Evolutionary conservation across 495 filamentous ascomycete species (phyloP), one percentile per base, ranked within the genome.

Genomic region (Penicillium dipodomyicola): DNA sequence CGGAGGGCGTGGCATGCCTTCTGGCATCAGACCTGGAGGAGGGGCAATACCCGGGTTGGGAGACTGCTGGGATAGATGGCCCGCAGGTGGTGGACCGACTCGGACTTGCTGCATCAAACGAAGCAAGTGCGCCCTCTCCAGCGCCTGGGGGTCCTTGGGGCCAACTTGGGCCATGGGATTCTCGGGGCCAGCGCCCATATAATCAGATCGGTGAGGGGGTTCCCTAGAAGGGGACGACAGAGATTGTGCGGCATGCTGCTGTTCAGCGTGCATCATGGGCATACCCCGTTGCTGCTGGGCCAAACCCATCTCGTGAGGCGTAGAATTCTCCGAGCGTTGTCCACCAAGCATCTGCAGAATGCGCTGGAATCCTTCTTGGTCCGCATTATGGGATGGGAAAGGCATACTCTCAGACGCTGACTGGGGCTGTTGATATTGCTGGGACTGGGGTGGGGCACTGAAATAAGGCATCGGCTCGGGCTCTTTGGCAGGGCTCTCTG

Each of bases 351-450:
- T 95, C 57, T 89, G 83, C 32, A 98, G 73, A 40, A 98, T 87
- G 44, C 86, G 84, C 57, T 93, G 87, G 68, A 98, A 98, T 1
- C 90, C 94, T 74, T 90, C 86, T 70, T 90, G 92, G 58, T 98
- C 93, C 22, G 88, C 86, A 55, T 80, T 79, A 33, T 80, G 79
- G 10, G 77, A 73, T n/a, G 80, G 76, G 33, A 76, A 58, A 8
- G 75, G 60, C 15, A 59, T 58, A 23, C 65, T 63, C 49, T 53
- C 64, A 14, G 55, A 30, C 12, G 33, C 19, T 9, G 33, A 19
- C 17, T 47, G 45, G 2, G 33, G 32, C 23, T 44, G 51, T 10
- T 41, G 35, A 39, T 39, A 39, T 17, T 39, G 54, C 45, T 40
- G 44, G 17, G n/a, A 11, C 22, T 19, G 50, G 27, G 25, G 25